Conservation (phyloP, 208 protist species). For the Perkinsela sp. region DNA sequence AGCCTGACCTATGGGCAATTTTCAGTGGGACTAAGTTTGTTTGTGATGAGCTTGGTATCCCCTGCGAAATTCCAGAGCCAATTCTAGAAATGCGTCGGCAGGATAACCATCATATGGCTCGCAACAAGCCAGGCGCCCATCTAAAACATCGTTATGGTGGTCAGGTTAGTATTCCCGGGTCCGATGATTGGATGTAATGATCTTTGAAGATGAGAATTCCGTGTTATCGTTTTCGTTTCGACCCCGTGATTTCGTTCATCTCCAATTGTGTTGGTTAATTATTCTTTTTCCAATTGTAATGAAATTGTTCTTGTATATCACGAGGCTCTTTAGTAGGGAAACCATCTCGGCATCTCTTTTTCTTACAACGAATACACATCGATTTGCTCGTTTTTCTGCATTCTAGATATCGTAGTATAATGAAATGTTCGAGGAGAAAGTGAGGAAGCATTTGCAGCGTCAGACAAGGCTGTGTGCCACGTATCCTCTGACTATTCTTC, state of each 20-base stretch:
- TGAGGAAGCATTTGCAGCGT: background rate
- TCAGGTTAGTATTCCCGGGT: background rate
- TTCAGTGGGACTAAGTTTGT: background rate
- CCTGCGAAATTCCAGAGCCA: background rate
- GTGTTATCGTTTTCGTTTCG: too few species aligned
- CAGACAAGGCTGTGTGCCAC: background rate
- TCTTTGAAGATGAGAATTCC: too few species aligned
- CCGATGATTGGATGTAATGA: background rate
- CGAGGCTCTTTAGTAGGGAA: too few species aligned
- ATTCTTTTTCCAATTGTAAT: too few species aligned
- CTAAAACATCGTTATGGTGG: background rate
- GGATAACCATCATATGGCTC: background rate
- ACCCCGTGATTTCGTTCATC: too few species aligned
- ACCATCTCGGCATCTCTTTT: too few species aligned
- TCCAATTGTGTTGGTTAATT: too few species aligned
- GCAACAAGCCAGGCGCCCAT: background rate
- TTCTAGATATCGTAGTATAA: too few species aligned
- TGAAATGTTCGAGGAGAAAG: background rate
- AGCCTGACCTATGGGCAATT: background rate
- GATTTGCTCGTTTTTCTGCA: too few species aligned
- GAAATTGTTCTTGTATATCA: too few species aligned
- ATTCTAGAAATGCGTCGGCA: background rate
- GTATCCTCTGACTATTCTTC: background rate
- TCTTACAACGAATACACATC: too few species aligned
- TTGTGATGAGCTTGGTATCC: background rate